Conservation (phyloP, 106 monocot species). For the Platanthera guangdongensis region DNA sequence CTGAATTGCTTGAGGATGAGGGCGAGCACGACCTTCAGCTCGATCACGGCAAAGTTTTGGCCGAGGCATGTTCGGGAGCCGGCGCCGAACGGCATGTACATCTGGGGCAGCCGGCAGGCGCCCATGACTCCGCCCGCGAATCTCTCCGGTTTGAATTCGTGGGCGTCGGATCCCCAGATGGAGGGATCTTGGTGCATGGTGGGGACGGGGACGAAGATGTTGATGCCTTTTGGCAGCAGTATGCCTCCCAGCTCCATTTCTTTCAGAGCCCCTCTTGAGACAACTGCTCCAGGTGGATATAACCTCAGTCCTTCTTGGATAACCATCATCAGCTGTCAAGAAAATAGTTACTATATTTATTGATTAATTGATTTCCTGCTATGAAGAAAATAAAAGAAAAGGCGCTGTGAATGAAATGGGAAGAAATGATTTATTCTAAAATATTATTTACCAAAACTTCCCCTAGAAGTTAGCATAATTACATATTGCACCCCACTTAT, state of each 20-base stretch:
- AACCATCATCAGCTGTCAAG: constrained; percentile 54
- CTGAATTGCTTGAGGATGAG: constrained; percentile 47
- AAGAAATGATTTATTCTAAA: too few relatives aligned
- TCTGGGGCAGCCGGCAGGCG: constrained; percentile 45
- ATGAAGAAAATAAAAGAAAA: too few relatives aligned
- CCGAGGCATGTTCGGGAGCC: constrained; percentile 51
- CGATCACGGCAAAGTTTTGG: constrained; percentile 66
- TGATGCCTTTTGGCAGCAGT: constrained; percentile 47
- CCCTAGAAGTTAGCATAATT: too few relatives aligned
- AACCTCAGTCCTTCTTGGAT: constrained; percentile 75
- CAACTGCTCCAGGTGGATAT: constrained; percentile 43
- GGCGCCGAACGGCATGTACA: constrained; percentile 60
- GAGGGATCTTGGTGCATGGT: constrained; percentile 40
- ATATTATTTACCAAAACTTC: too few relatives aligned
- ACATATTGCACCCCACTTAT: too few relatives aligned
- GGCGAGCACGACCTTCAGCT: constrained; percentile 57
- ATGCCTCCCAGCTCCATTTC: constrained; percentile 57
- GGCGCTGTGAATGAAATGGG: too few relatives aligned
- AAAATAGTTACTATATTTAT: neutral
- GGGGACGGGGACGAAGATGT: constrained; percentile 28
- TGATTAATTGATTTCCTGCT: too few relatives aligned
- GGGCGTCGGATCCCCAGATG: constrained; percentile 54
- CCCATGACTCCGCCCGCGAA: constrained; percentile 37
- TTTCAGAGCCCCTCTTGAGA: constrained; percentile 46
- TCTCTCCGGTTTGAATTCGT: constrained; percentile 58